These are phyloP conservation scores for Hymenochaete sp. DNA, from an alignment of 1,284 basidiomycete species.

Conservation along the genomic window DNA sequence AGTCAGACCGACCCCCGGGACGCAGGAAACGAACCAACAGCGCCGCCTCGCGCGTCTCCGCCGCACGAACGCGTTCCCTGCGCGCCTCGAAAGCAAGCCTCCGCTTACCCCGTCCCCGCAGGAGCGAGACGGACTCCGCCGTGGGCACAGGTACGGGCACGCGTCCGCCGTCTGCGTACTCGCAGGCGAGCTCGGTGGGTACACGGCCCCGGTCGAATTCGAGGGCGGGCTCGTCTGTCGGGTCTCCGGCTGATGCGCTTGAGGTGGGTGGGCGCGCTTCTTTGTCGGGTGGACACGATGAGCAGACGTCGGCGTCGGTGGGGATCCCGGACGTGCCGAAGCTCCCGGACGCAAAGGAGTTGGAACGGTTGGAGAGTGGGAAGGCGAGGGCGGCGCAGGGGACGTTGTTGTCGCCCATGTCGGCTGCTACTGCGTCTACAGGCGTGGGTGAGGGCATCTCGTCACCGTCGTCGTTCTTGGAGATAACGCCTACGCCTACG, in stretches of 20 bases:
- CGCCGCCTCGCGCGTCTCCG: slow-evolving; percentile 39
- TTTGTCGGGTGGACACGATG: not conserved
- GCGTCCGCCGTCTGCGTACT: slow-evolving; percentile 13
- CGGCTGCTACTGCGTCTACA: slow-evolving; percentile 8
- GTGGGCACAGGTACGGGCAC: too few relatives aligned
- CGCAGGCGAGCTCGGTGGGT: not conserved
- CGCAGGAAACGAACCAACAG: slow-evolving; percentile 27
- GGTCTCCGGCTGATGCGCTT: not conserved
- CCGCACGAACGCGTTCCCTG: slow-evolving; percentile 50
- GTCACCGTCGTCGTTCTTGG: slow-evolving; percentile 16
- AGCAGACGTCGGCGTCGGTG: not conserved
- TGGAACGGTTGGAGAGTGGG: slow-evolving; percentile 8
- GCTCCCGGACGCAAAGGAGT: slow-evolving; percentile 10
- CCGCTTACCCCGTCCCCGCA: slow-evolving; percentile 34
- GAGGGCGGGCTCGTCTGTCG: not conserved
- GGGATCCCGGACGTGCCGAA: slow-evolving; percentile 14
- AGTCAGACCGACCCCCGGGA: not conserved
- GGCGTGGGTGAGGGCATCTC: not conserved
- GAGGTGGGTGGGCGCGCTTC: too few relatives aligned
- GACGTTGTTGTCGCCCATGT: not conserved
- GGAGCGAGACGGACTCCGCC: too few relatives aligned
- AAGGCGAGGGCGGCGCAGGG: too few relatives aligned
- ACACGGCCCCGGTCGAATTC: slow-evolving; percentile 10
- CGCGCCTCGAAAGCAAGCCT: slow-evolving; percentile 52
- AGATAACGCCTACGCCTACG: slow-evolving; percentile 15